Evolutionary conservation across 2,329 filamentous ascomycete species (phyloP), one percentile per base, ranked within the genome.

Genomic region (Curvularia lunata): DNA sequence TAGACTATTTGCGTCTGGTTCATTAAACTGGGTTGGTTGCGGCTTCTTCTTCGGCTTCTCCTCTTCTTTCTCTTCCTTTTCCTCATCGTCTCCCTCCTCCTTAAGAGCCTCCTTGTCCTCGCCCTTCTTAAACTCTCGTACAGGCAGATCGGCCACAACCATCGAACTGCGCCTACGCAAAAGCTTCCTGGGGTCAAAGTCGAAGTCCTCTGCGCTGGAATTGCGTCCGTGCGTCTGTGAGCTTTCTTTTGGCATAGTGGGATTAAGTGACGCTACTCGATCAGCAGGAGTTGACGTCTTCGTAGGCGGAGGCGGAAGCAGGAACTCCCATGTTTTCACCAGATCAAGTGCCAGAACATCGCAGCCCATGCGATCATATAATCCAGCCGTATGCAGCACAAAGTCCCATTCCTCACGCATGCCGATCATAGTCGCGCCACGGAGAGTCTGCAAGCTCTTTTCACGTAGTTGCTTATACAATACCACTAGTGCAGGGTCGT

Each of bases 351-450:
- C 95, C 0, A 98, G 84, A 8, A 97, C 77, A 75, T 97, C 94
- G 71, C 95, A 96, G 3, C 95, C 94, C 93, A 95, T 97, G 8
- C 91, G 88, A 74, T 90, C 90, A 71, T 93, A 98, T 18, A 95
- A 81, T 52, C 87, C 84, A 16, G 92, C 91, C 52, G 91, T 97
- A 67, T 95, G 91, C 21, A 96, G 80, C 0, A 97, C 87, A 73
- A 97, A 97, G 30, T 90, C 86, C 91, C 91, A 96, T 77, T 97
- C 93, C 4, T 89, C 87, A 61, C 85, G 85, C 0, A 91, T 89
- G 2, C 87, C 88, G 18, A 97, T 84, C 76, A 92, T 91, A 0
- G 90, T 89, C 6, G 91, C 91, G n/a, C 92, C 93, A 30, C 89
- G 87, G 7, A 97, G 84, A 0, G 92, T 96, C 73, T 96, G 91